Evolutionary conservation across 768 basidiomycete species (phyloP), one percentile per base, ranked within the genome.

Genomic region (Leccinum arenicola): DNA sequence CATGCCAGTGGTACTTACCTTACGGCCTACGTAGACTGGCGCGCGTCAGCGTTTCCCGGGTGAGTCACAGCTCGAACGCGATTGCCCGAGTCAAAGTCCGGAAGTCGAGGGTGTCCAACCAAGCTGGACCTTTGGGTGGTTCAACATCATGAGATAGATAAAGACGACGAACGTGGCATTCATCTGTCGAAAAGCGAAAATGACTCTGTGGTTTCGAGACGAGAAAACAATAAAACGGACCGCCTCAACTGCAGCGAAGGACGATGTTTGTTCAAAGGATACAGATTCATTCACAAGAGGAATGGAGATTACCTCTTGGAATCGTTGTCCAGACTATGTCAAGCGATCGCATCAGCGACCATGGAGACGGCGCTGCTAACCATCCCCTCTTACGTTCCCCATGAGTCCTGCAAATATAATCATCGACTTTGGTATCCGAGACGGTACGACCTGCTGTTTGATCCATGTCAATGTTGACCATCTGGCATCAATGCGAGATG

Each of bases 251-350:
- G 38, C 38, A 40, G 17, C 17, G 9, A 40, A 40, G 17, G 17
- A 17, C 17, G n/a, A 9, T n/a, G 38, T 40, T 40, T 9, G 8
- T 40, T 40, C 14, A 38, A 38, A 40, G 8, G 38, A 8, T 40
- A n/a, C 17, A 10, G 38, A 40, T 40, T 2, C 9, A 4, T 40
- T n/a, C 38, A 40, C 6, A n/a, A n/a, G 17, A 40, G 38, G 17
- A 40, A 40, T 40, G 17, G 38, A n/a, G 9, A 8, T 40, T 23
- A 68, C 69, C 69, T 50, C 25, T n/a, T 40, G 17, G 38, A n/a
- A n/a, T 40, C 38, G 9, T 40, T 8, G 38, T n/a, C 38, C 9
- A 40, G 38, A n/a, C 9, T 15, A 40, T 40, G 9, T n/a, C 38
- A 3, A n/a, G 38, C 8, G 38, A 40, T 40, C 8, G 9, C 17